Evolutionary conservation across 805 yeast genomes (phyloP).

Genomic region (Wickerhamomyces hampshirensis): DNA sequence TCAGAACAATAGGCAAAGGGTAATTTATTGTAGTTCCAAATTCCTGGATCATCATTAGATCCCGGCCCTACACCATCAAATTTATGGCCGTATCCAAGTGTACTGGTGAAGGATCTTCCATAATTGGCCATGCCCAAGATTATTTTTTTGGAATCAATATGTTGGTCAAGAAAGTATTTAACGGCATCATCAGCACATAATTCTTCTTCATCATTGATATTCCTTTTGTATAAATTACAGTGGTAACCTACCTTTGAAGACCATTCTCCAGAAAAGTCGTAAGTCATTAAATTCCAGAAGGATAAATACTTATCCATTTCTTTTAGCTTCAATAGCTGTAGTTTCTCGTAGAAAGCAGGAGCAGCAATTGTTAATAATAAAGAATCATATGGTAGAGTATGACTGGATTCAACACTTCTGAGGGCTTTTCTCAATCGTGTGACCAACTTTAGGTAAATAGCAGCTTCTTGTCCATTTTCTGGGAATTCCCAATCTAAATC

Average conservation of each 20-base stretch:
- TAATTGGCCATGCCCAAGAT: slow-evolving; percentile 86
- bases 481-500: slow-evolving; percentile 98
- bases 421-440: slow-evolving; percentile 35
- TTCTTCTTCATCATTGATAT: slow-evolving; percentile 29
- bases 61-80: slow-evolving; percentile 42
- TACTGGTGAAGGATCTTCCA: slow-evolving; percentile 54
- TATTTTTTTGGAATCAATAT: slow-evolving; percentile 47
- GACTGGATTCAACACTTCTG: slow-evolving; percentile 30
- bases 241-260: slow-evolving; percentile 57
- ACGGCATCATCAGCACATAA: slow-evolving; percentile 49
- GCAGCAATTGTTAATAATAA: slow-evolving; percentile 67
- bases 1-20: slow-evolving; percentile 44
- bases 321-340: slow-evolving; percentile 37
- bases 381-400: slow-evolving; percentile 20
- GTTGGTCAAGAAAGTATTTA: slow-evolving; percentile 33
- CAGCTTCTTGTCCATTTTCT: slow-evolving; percentile 37
- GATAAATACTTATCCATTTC: slow-evolving; percentile 56
- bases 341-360: slow-evolving; percentile 55
- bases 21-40: slow-evolving; percentile 51
- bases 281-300: slow-evolving; percentile 87
- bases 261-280: slow-evolving; percentile 85
- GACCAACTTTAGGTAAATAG: slow-evolving; percentile 39
- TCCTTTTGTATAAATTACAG: slow-evolving; percentile 47
- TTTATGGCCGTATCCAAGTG: slow-evolving; percentile 35
- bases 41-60: slow-evolving; percentile 42